These are phyloP conservation scores for Citrus hindsii DNA, from an alignment of 345 rosid genomes.

Conservation along the genomic window DNA sequence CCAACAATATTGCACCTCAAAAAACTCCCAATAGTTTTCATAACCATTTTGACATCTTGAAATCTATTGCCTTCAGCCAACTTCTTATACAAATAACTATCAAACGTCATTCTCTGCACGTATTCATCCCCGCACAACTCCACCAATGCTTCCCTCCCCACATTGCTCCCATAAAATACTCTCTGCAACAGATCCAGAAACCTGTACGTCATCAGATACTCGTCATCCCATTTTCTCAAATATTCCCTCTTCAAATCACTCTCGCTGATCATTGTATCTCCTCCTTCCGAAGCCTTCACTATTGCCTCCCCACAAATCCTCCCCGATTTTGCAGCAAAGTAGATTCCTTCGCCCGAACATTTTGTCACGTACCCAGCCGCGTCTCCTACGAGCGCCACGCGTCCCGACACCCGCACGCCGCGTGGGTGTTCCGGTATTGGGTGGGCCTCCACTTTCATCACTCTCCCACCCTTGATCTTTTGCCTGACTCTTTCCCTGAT, in stretches of 20 bases:
- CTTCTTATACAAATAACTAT: constrained; percentile 65
- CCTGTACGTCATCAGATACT: constrained; percentile 42
- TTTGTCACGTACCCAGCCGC: constrained; percentile 70
- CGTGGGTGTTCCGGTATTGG: constrained; percentile 80
- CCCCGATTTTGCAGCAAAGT: constrained; percentile 71
- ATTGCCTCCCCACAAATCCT: constrained; percentile 64
- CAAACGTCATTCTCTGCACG: constrained; percentile 67
- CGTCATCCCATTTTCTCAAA: constrained; percentile 48
- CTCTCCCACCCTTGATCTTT: constrained; percentile 50
- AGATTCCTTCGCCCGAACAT: constrained; percentile 69
- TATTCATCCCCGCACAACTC: constrained; percentile 67
- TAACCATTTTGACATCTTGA: constrained; percentile 47
- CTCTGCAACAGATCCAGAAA: constrained; percentile 53
- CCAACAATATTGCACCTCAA: constrained; percentile 40
- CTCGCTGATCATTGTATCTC: constrained; percentile 37
- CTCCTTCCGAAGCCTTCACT: constrained; percentile 56
- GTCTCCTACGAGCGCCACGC: constrained; percentile 65
- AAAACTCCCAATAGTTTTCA: constrained; percentile 39
- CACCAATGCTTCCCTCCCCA: constrained; percentile 59
- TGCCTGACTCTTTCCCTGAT: constrained; percentile 39
- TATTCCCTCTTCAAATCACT: constrained; percentile 60
- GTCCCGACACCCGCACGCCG: constrained; percentile 39
- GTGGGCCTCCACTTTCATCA: constrained; percentile 72
- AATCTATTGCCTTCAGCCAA: constrained; percentile 38
- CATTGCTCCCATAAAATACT: constrained; percentile 47